Percentiles rank a stretch among this genome's conserved stretches.
Conservation (phyloP, 768 basidiomycete species). For the Pleurotus salmoneostramineus region DNA sequence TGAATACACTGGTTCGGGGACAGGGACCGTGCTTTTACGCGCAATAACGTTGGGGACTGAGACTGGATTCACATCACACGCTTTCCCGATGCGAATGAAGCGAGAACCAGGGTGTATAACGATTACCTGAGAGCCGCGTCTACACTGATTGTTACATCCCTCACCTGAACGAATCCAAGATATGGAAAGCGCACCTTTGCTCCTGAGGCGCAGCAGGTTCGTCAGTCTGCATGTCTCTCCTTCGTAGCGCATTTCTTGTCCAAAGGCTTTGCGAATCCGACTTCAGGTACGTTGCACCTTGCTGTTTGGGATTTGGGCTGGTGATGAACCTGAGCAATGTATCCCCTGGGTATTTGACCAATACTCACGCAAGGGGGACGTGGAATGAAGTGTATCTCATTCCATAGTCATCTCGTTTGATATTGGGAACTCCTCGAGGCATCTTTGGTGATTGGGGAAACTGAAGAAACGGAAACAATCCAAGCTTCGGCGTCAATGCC, state of each 20-base stretch:
- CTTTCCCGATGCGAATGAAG: slow-evolving; percentile 67
- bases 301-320: slow-evolving; percentile 80
- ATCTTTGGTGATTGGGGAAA: slow-evolving; percentile 26
- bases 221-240: slow-evolving; percentile 39
- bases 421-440: slow-evolving; percentile 83
- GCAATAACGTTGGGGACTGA: slow-evolving; percentile 71
- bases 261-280: slow-evolving; percentile 71
- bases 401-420: slow-evolving; percentile 76
- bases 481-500: too few species aligned
- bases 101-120: slow-evolving; percentile 81
- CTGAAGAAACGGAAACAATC: too few species aligned
- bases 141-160: slow-evolving; percentile 26
- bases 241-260: slow-evolving; percentile 60
- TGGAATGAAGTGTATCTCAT: slow-evolving; percentile 79
- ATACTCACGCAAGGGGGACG: slow-evolving; percentile 70
- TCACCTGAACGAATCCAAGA: slow-evolving; percentile 13
- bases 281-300: slow-evolving; percentile 75
- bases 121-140: slow-evolving; percentile 75
- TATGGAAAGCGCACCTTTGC: slow-evolving; percentile 36
- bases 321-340: neutral
- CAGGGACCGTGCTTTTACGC: slow-evolving; percentile 47
- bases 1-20: slow-evolving; percentile 38
- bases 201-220: slow-evolving; percentile 35
- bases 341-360: neutral
- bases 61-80: slow-evolving; percentile 72